Conservation (phyloP, 768 basidiomycete genomes). For the Cubamyces sp. region DNA sequence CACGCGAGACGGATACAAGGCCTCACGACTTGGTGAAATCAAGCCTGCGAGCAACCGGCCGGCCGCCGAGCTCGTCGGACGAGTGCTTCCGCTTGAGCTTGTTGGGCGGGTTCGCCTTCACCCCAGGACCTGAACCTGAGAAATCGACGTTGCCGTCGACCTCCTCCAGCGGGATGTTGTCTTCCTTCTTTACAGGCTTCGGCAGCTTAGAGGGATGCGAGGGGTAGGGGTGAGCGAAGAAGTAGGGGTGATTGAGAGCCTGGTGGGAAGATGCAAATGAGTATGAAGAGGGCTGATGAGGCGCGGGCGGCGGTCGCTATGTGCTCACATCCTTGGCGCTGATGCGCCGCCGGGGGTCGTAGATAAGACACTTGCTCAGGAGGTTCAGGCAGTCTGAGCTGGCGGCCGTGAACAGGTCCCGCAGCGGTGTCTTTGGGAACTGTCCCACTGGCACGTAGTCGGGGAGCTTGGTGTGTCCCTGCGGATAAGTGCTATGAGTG, state of each 20-base stretch:
- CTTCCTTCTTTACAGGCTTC: constrained; percentile 54
- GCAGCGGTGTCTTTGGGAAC: constrained; percentile 80
- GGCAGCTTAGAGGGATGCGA: constrained; percentile 90
- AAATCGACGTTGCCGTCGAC: constrained; percentile 74
- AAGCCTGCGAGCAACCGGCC: constrained; percentile 69
- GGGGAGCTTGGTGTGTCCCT: constrained; percentile 91
- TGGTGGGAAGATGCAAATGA: constrained; percentile 33
- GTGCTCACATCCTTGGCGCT: constrained; percentile 71
- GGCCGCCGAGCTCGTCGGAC: constrained; percentile 48
- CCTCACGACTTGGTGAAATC: constrained; percentile 56
- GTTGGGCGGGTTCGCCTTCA: constrained; percentile 54
- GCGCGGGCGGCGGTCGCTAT: not conserved
- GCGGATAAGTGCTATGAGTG: not conserved
- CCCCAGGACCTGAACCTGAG: constrained; percentile 51
- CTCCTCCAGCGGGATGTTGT: constrained; percentile 69
- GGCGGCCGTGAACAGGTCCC: constrained; percentile 90
- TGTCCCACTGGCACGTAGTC: constrained; percentile 88
- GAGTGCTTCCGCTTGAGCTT: constrained; percentile 75
- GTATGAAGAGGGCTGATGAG: not conserved
- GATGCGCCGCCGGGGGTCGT: constrained; percentile 85
- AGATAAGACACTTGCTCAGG: constrained; percentile 76
- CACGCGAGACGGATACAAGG: too few relatives aligned
- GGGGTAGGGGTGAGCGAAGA: constrained; percentile 83
- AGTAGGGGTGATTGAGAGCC: constrained; percentile 89
- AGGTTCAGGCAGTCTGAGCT: constrained; percentile 85